Evolutionary conservation across 1,284 basidiomycete species (phyloP).

Genomic region (Cryptococcus neoformans): DNA sequence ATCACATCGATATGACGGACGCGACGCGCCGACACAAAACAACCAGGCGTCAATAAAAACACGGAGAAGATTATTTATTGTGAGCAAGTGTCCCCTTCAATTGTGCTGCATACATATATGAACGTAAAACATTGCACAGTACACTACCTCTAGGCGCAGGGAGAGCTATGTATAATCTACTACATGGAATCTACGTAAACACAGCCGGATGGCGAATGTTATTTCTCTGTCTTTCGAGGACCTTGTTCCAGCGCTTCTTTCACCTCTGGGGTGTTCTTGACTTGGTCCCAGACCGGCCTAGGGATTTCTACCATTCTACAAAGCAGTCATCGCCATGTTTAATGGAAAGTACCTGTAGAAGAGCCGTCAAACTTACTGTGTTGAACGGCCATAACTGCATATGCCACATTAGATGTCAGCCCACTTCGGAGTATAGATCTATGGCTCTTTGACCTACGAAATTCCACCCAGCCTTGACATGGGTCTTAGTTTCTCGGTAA

Average conservation of each 20-base stretch:
- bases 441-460: constrained; percentile 51
- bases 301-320: constrained; percentile 52
- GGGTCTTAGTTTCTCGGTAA: constrained; percentile 56
- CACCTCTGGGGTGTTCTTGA: constrained; percentile 49
- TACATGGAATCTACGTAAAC: too few species aligned
- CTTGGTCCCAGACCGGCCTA: constrained; percentile 58
- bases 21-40: too few species aligned
- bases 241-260: constrained; percentile 10
- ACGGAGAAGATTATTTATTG: too few species aligned
- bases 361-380: constrained; percentile 51
- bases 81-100: too few species aligned
- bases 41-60: too few species aligned
- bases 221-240: too few species aligned
- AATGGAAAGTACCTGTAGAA: not conserved
- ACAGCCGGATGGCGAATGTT: too few species aligned
- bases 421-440: not conserved
- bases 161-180: too few species aligned
- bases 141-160: too few species aligned
- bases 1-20: too few species aligned
- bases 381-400: constrained; percentile 50
- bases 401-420: not conserved
- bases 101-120: too few species aligned
- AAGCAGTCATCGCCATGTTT: not conserved
- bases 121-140: too few species aligned
- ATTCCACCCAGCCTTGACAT: constrained; percentile 64